A percentile compares a stretch with the other conserved stretches of the same genome.
Conservation (phyloP, 1,284 basidiomycete species). For the Puccinia triticina region DNA sequence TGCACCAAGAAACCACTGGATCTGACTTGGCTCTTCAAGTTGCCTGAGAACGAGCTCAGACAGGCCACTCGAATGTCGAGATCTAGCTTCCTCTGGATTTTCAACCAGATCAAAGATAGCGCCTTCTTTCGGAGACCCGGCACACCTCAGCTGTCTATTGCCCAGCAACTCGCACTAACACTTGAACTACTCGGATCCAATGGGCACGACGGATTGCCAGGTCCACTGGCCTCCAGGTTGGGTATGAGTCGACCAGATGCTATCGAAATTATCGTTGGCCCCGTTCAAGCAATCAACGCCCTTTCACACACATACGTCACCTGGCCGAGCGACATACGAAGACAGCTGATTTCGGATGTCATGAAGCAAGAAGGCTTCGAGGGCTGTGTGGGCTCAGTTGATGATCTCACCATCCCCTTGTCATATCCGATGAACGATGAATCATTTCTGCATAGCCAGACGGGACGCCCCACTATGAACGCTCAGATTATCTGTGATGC, state of each 20-base stretch:
- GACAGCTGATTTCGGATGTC: neutral
- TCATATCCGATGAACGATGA: neutral
- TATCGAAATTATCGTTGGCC: neutral
- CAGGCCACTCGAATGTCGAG: neutral
- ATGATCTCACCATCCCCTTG: neutral
- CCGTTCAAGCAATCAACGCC: conserved; percentile 14
- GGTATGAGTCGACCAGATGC: neutral
- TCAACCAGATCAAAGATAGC: conserved; percentile 23
- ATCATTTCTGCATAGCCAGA: neutral
- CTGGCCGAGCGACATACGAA: neutral
- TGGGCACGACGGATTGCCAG: neutral
- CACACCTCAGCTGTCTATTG: conserved; percentile 9
- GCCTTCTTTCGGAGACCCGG: neutral
- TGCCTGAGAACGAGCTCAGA: conserved; percentile 1
- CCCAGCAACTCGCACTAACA: conserved; percentile 13
- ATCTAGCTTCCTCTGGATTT: conserved; percentile 19
- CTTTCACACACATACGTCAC: neutral
- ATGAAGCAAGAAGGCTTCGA: conserved; percentile 27
- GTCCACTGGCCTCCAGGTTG: neutral
- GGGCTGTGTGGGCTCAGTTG: conserved; percentile 13
- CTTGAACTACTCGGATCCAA: conserved; percentile 24
- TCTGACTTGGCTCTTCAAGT: conserved; percentile 10
- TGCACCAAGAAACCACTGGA: conserved; percentile 21
- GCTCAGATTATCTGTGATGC: conserved; percentile 34
- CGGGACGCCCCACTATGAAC: neutral